Evolutionary conservation across 208 protist genomes (phyloP), one percentile per base, ranked within the genome.

Genomic region (Acanthamoeba royreba): DNA sequence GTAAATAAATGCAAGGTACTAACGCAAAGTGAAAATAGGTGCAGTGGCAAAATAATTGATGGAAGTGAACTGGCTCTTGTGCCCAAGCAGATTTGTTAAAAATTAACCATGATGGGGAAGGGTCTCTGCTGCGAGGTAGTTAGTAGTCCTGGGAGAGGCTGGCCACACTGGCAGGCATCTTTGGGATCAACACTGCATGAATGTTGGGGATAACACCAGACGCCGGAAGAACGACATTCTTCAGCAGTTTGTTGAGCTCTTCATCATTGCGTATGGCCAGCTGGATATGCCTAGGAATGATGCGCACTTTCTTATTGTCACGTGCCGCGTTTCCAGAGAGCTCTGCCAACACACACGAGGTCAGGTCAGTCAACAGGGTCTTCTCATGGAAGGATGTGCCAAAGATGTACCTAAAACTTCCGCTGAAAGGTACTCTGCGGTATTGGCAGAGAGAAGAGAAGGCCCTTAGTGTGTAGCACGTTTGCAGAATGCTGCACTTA

Each of bases 131-230:
- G n/a, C n/a, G n/a, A n/a, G n/a, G n/a, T n/a, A n/a, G n/a, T n/a
- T n/a, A n/a, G n/a, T n/a, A n/a, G n/a, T n/a, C n/a, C n/a, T n/a
- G n/a, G n/a, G n/a, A n/a, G n/a, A n/a, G n/a, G n/a, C n/a, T n/a
- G n/a, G n/a, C n/a, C n/a, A n/a, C n/a, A n/a, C n/a, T n/a, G n/a
- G n/a, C n/a, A n/a, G n/a, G n/a, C n/a, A n/a, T n/a, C n/a, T n/a
- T n/a, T n/a, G 98, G 98, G 11, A 98, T 92, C 25, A 99, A 96
- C 15, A 97, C 94, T 11, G 86, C 46, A 96, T 99, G 97, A 94
- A 99, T 99, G 96, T 98, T 98, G 83, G 98, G 98, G 13, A 99
- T 74, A 25, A 99, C 98, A 98, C 98, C 98, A 92, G 98, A 98
- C 28, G 94, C 81, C 4, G 98, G 95, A 94, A 99, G 98, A 33